Evolutionary conservation across 441 rosid genomes (phyloP).

Genomic region (Pelargonium myrrhifolium): DNA sequence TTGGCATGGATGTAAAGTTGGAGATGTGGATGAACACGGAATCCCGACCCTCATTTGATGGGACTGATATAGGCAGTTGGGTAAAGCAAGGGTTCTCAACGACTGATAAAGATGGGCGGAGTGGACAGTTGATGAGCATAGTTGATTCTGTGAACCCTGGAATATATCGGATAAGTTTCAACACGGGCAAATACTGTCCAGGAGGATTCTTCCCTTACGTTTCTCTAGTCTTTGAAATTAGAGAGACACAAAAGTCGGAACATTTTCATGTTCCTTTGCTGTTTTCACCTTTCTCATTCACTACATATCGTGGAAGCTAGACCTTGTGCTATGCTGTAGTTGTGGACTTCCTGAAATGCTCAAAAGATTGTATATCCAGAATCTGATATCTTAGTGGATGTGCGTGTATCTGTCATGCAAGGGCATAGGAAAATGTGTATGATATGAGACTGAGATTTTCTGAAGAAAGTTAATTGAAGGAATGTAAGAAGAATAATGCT

Average conservation of each 20-base stretch:
- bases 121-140: conserved; percentile 56
- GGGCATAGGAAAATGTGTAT: no score
- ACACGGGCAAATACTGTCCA: conserved; percentile 67
- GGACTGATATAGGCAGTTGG: conserved; percentile 39
- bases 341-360: no score
- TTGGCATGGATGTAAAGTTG: conserved; percentile 57
- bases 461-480: no score
- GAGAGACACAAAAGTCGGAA: conserved; percentile 55
- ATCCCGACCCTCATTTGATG: conserved; percentile 34
- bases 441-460: no score
- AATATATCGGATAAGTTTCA: conserved; percentile 65
- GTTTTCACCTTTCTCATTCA: conserved; percentile 73
- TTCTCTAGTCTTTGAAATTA: conserved; percentile 58
- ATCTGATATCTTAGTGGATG: no score
- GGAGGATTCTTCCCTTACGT: conserved; percentile 72
- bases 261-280: conserved; percentile 87
- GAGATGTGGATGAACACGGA: conserved; percentile 56
- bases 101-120: conserved; percentile 69
- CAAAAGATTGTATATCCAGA: no score
- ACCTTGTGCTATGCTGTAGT: background rate
- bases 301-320: conserved; percentile 80
- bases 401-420: no score
- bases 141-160: conserved; percentile 62
- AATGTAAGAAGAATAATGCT: no score
- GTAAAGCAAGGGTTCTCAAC: conserved; percentile 46